phyloP scores from a whole-genome alignment of 2,329 filamentous ascomycete species.

The Pezicula radicicola region DNA sequence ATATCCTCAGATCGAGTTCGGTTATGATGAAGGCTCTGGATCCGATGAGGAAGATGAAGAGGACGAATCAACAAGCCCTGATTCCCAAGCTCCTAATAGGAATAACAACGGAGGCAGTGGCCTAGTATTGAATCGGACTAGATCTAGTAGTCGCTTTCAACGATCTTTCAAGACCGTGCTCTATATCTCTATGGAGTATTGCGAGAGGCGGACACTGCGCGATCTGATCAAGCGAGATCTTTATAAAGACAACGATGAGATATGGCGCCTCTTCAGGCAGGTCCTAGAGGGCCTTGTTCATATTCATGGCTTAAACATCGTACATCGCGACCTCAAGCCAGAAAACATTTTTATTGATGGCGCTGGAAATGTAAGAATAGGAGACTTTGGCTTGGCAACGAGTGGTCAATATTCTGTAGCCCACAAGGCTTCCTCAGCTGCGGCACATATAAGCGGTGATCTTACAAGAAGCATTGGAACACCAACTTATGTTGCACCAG shows the following conservation, averaged over 20 bases:
- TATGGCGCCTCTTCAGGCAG: slow-evolving; percentile 89
- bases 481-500: slow-evolving; percentile 88
- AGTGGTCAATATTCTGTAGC: slow-evolving; percentile 70
- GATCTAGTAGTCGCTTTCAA: slow-evolving; percentile 34
- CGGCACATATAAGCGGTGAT: slow-evolving; percentile 39
- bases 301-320: slow-evolving; percentile 87
- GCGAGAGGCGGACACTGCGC: slow-evolving; percentile 81
- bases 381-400: slow-evolving; percentile 93
- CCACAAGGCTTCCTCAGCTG: slow-evolving; percentile 42
- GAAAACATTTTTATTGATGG: slow-evolving; percentile 97
- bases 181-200: slow-evolving; percentile 99
- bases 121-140: slow-evolving; percentile 21
- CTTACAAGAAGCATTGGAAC: slow-evolving; percentile 74
- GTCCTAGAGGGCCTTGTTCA: slow-evolving; percentile 86
- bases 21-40: slow-evolving; percentile 46
- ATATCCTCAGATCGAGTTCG: slow-evolving; percentile 75
- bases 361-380: slow-evolving; percentile 87
- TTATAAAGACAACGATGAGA: slow-evolving; percentile 69
- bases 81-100: slow-evolving; percentile 32
- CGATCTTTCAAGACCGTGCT: slow-evolving; percentile 68
- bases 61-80: slow-evolving; percentile 38
- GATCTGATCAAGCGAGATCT: slow-evolving; percentile 80
- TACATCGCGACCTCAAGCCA: slow-evolving; percentile 93
- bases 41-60: slow-evolving; percentile 45
- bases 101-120: slow-evolving; percentile 12